Base-by-base conservation (phyloP, 768 basidiomycete species). In the Dioszegia crocea region DNA sequence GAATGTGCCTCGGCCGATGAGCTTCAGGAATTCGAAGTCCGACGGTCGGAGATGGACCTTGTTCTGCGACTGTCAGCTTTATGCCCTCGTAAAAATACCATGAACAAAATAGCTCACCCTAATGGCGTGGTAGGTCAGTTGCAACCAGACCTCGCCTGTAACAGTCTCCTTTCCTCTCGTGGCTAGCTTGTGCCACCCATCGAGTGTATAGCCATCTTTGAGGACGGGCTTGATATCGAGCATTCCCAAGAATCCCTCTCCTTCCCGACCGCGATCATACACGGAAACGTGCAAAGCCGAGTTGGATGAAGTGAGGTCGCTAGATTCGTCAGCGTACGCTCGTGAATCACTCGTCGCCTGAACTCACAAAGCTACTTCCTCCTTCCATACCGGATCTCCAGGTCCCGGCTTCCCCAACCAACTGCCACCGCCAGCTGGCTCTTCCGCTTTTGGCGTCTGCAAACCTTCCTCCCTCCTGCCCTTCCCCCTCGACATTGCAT, bases 11-110 rank as follows among this genome's bases (percentile, higher is more conserved):
- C 92, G 86, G 57, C 96, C 96, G 78, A 99, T 98, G 57, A 99
- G 88, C 77, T 96, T 96, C 72, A 99, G 85, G 80, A 98, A 96
- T 74, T 98, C 94, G 71, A 99, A 99, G 75, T 97, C 94, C 73
- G 88, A 86, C 29, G 93, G 92, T n/a, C 85, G 88, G 49, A 97
- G 83, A 4, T 88, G 85, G 44, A 86, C 85, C 80, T 88, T 91
- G 46, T 85, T 88, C 89, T 91, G 75, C 31, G 12, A 51, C 21
- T 6, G 14, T 33, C 6, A 33, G 33, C 65, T 46, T n/a, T n/a
- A n/a, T n/a, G n/a, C n/a, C n/a, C n/a, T n/a, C n/a, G n/a, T n/a
- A n/a, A n/a, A n/a, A n/a, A n/a, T n/a, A n/a, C n/a, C n/a, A 56
- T 33, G 45, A 58, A 47, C 8, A 8, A 8, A 30, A 36, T 16